Evolutionary conservation across 345 rosid genomes (phyloP).

Genomic region (Populus euphratica): DNA sequence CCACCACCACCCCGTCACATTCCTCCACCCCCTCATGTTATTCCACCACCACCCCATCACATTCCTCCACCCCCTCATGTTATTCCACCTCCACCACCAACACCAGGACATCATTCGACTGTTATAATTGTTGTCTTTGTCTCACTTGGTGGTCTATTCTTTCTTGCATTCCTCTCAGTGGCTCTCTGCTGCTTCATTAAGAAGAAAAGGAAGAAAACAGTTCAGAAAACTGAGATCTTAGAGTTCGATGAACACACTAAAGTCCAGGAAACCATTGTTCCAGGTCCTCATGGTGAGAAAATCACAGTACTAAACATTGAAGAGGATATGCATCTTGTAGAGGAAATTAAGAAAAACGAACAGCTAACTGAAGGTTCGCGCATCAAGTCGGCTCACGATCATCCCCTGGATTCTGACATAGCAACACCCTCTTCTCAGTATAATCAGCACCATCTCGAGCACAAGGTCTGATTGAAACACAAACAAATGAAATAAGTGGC

Average conservation of each 20-base stretch:
- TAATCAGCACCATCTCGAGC: constrained; percentile 28
- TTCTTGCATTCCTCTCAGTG: constrained; percentile 59
- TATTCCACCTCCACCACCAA: constrained; percentile 41
- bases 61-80: constrained; percentile 41
- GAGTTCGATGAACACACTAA: constrained; percentile 45
- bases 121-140: constrained; percentile 51
- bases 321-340: constrained; percentile 48
- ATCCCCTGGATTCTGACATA: constrained; percentile 17
- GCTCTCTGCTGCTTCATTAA: constrained; percentile 51
- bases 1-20: constrained; percentile 24
- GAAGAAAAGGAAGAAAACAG: constrained; percentile 43
- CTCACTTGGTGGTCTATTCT: constrained; percentile 56
- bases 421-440: constrained; percentile 23
- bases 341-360: constrained; percentile 38
- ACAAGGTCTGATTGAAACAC: constrained; percentile 30
- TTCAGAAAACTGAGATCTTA: constrained; percentile 36
- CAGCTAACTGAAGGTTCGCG: constrained; percentile 18
- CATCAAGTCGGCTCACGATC: constrained; percentile 22
- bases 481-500: background rate
- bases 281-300: constrained; percentile 51
- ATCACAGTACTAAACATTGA: constrained; percentile 34
- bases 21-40: constrained; percentile 31
- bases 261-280: constrained; percentile 47
- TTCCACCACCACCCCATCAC: constrained; percentile 41
- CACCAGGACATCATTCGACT: constrained; percentile 51